Percentiles rank a stretch among this genome's conserved stretches.
Conservation (phyloP, 495 filamentous ascomycete genomes). For the Aspergillus sclerotiicarbonarius region DNA sequence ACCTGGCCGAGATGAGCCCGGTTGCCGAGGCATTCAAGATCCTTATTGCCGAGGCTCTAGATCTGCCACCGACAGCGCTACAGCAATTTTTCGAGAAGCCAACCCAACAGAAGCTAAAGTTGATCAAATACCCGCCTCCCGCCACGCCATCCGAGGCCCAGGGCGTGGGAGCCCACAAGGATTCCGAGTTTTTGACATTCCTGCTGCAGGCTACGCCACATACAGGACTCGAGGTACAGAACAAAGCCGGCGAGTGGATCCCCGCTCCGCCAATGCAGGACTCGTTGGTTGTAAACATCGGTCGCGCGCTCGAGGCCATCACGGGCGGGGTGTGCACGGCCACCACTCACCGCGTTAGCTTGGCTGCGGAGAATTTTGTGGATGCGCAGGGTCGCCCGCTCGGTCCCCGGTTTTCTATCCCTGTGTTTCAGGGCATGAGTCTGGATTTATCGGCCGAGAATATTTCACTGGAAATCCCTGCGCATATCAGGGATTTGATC, state of each 20-base stretch:
- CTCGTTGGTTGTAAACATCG: conserved; percentile 83
- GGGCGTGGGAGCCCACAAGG: conserved; percentile 92
- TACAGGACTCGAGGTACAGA: conserved; percentile 83
- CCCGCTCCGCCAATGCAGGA: conserved; percentile 49
- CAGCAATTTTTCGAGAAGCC: conserved; percentile 74
- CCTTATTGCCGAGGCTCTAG: conserved; percentile 85
- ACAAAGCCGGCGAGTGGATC: conserved; percentile 79
- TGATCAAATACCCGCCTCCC: conserved; percentile 80
- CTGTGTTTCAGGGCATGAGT: conserved; percentile 90
- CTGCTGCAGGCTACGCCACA: conserved; percentile 84
- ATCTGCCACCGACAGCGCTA: conserved; percentile 69
- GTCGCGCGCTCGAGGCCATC: conserved; percentile 86
- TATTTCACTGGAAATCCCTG: conserved; percentile 67
- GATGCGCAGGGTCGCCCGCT: conserved; percentile 22
- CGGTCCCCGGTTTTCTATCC: conserved; percentile 79
- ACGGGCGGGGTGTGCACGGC: conserved; percentile 83
- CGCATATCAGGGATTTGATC: conserved; percentile 51
- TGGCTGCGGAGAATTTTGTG: conserved; percentile 33
- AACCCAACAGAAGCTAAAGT: conserved; percentile 86
- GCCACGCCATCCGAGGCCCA: conserved; percentile 30
- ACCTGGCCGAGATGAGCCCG: conserved; percentile 69
- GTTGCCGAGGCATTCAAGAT: conserved; percentile 75
- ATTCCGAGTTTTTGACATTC: conserved; percentile 83
- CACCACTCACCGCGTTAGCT: conserved; percentile 78
- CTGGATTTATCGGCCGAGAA: conserved; percentile 77